Evolutionary conservation across 176 grass and related monocot species (phyloP).

Genomic region (Thinopyrum elongatum): DNA sequence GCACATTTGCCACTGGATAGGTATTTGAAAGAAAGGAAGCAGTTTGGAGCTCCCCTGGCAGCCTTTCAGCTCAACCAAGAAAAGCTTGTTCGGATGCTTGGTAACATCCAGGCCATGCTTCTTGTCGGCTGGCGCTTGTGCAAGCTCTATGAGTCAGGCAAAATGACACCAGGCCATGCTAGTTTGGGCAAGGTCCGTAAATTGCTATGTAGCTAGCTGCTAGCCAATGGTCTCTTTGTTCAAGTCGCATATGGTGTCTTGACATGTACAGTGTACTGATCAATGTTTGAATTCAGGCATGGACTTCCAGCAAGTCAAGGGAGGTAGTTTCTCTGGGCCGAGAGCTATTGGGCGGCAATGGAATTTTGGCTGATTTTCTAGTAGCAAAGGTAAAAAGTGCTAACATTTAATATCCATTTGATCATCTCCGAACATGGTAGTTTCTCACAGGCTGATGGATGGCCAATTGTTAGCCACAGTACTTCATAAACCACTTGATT

Average conservation of each 20-base stretch:
- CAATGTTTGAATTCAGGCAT: constrained; percentile 49
- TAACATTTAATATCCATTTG: not conserved
- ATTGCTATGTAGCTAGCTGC: not conserved
- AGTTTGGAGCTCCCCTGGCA: constrained; percentile 88
- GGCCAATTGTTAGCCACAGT: not conserved
- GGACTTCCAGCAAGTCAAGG: constrained; percentile 69
- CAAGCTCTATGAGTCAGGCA: constrained; percentile 88
- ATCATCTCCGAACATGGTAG: not conserved
- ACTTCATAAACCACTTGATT: not conserved
- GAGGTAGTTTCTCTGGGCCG: constrained; percentile 84
- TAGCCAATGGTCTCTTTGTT: not conserved
- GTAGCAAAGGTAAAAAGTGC: constrained; percentile 71
- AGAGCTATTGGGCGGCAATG: constrained; percentile 90
- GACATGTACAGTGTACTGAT: not conserved
- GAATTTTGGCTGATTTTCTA: constrained; percentile 94
- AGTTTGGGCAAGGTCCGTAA: constrained; percentile 80
- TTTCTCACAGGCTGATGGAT: not conserved
- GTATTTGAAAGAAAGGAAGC: constrained; percentile 93
- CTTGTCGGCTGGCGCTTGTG: constrained; percentile 94
- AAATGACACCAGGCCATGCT: constrained; percentile 89
- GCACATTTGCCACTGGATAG: constrained; percentile 28
- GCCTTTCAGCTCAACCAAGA: constrained; percentile 98
- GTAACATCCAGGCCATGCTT: constrained; percentile 94
- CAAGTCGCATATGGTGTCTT: not conserved
- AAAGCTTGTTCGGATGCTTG: constrained; percentile 94